Base-by-base conservation (phyloP, 2,329 filamentous ascomycete genomes). In the Curvularia sp. region DNA sequence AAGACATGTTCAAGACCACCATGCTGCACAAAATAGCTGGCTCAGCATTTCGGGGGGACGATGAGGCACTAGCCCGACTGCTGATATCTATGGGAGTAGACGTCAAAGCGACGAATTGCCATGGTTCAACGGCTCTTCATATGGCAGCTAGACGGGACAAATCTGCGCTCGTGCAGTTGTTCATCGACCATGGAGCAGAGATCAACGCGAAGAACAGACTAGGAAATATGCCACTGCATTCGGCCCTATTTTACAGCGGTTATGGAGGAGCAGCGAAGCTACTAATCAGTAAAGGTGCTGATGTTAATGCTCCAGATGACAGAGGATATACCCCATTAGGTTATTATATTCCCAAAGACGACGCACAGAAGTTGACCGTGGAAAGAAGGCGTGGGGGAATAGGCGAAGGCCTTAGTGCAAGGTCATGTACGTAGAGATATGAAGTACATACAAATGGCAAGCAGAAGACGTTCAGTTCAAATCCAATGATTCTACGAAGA, bases 11-110 rank as follows among this genome's bases (percentile, higher is more conserved):
- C 15, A 13, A n/a, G 0, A 13, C 5, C 1, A 45, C 42, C 7
- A 5, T 18, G 3, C 13, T 46, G 9, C 42, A 46, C 18, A 10
- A 5, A 9, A 1, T 28, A 27, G n/a, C 42, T 19, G 1, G n/a
- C 3, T 5, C 21, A 2, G 0, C 1, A 1, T 1, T 9, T 28
- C 15, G 2, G 6, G 1, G 5, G 9, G 3, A 10, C 10, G 9
- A 8, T 3, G 10, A 10, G 9, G 13, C 2, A 13, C 6, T 19
- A n/a, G 8, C 9, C 27, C 8, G 25, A 23, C 23, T 45, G 15
- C 23, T 45, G 6, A 28, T 45, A 28, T 45, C 23, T 4, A 5
- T n/a, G 8, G 15, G 8, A 28, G 15, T 9, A 45, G 42, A 28
- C 3, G 23, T 45, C 12, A 27, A 10, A 12, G 15, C 13, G n/a